Conservation (phyloP, 306 rosid species). For the Canavalia ensiformis region DNA sequence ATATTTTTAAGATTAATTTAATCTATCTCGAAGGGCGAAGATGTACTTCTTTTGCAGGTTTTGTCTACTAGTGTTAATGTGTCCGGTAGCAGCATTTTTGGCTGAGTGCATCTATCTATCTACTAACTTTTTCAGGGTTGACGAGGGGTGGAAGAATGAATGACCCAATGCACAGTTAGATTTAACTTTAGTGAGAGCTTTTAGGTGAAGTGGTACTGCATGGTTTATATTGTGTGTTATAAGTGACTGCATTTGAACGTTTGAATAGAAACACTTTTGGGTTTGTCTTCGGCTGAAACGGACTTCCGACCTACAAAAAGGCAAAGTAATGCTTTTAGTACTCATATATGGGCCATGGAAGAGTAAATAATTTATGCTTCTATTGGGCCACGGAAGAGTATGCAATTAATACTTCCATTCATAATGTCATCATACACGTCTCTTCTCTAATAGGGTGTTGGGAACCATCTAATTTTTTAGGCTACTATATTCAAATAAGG, state of each 20-base stretch:
- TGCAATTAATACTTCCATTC: no score
- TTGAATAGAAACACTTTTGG: slow-evolving; percentile 14
- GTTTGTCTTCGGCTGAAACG: neutral
- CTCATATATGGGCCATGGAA: neutral
- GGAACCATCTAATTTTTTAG: no score
- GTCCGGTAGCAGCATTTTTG: slow-evolving; percentile 22
- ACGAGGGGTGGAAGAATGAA: neutral
- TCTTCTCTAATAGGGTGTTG: no score
- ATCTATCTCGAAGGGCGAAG: no score
- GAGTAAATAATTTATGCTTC: neutral
- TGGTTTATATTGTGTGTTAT: neutral
- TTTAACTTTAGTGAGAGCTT: neutral
- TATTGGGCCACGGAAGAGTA: no score
- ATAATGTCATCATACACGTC: no score
- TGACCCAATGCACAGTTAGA: neutral
- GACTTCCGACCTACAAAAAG: neutral
- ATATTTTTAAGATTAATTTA: no score
- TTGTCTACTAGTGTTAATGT: slow-evolving; percentile 54
- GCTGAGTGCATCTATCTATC: neutral
- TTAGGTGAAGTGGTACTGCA: neutral
- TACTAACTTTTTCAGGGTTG: neutral
- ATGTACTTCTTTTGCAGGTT: neutral
- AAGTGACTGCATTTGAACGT: neutral
- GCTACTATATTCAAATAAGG: no score
- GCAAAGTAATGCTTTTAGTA: neutral